Evolutionary conservation across 176 grass and related monocot species (phyloP).

Genomic region (Chrysopogon serrulatus): DNA sequence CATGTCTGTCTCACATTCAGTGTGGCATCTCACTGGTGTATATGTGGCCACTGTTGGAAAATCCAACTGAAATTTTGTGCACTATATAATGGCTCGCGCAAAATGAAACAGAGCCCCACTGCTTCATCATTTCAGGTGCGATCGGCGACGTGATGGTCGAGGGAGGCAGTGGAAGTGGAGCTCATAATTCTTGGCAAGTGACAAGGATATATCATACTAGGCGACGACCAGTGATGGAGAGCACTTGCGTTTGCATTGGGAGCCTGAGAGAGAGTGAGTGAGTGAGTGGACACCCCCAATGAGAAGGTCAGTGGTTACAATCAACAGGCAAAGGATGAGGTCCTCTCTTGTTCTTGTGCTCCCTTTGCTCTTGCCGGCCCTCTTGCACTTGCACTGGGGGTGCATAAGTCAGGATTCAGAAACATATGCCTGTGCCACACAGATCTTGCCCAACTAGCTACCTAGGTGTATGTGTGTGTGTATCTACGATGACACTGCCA

Average conservation of each 20-base stretch:
- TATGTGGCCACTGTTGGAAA: too few relatives aligned
- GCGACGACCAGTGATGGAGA: background rate
- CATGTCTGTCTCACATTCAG: too few relatives aligned
- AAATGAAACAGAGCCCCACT: background rate
- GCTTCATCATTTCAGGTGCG: constrained; percentile 25
- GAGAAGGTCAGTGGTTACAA: constrained; percentile 26
- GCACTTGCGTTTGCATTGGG: background rate
- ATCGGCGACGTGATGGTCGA: background rate
- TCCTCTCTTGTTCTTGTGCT: background rate
- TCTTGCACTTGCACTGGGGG: background rate
- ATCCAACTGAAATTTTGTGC: too few relatives aligned
- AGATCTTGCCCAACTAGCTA: background rate
- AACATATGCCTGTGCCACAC: too few relatives aligned
- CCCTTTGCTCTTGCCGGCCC: background rate
- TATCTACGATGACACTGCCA: constrained; percentile 1
- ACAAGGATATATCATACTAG: constrained; percentile 6
- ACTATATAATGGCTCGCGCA: background rate
- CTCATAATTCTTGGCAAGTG: constrained; percentile 37
- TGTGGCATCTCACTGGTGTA: too few relatives aligned
- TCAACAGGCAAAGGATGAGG: constrained; percentile 35
- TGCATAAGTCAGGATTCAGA: too few relatives aligned
- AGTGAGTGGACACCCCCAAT: constrained; percentile 28
- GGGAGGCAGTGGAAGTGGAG: background rate
- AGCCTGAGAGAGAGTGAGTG: background rate
- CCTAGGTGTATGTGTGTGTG: background rate